Evolutionary conservation across 345 rosid genomes (phyloP), one percentile per base, ranked within the genome.

Genomic region (Tarenaya hassleriana): DNA sequence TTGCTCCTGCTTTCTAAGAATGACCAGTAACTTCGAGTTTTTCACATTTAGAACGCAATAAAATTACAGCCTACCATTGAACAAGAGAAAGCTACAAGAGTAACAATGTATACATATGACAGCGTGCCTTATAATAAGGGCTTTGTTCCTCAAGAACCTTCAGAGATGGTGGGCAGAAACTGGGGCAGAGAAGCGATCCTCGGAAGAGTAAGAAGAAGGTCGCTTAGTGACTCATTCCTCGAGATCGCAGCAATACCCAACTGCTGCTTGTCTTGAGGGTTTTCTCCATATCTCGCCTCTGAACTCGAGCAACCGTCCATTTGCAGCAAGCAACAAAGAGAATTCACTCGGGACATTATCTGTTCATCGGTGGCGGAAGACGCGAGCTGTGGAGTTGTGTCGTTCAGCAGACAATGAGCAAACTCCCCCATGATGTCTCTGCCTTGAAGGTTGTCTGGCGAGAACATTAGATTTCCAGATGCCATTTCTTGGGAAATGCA

Each of bases 201-300:
- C 7, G 86, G 94, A 38, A 81, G n/a, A n/a, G n/a, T n/a, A n/a
- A n/a, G n/a, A n/a, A n/a, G 74, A 72, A 77, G 74, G 13, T 81
- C 94, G 35, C 78, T 79, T 2, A 75, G 63, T 1, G 86, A 78
- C 34, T 84, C 88, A 29, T 78, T 76, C 54, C 87, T 74, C 0
- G 67, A 73, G 82, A 80, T 74, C 14, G 62, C n/a, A n/a, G n/a
- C n/a, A n/a, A n/a, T 56, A 9, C 37, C 41, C 8, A 52, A 31
- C n/a, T n/a, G n/a, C 27, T 33, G 69, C 71, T 69, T 71, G 68
- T 39, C 73, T 52, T 21, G n/a, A n/a, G n/a, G n/a, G n/a, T n/a
- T n/a, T n/a, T 24, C 29, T 24, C 5, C 29, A 5, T 2, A 24
- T 24, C 4, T 44, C 66, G 16, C 44, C 51, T n/a, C 41, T 45